These are phyloP conservation scores for Penicillium macrosclerotiorum DNA, from an alignment of 495 filamentous ascomycete genomes.

Conservation along the genomic window DNA sequence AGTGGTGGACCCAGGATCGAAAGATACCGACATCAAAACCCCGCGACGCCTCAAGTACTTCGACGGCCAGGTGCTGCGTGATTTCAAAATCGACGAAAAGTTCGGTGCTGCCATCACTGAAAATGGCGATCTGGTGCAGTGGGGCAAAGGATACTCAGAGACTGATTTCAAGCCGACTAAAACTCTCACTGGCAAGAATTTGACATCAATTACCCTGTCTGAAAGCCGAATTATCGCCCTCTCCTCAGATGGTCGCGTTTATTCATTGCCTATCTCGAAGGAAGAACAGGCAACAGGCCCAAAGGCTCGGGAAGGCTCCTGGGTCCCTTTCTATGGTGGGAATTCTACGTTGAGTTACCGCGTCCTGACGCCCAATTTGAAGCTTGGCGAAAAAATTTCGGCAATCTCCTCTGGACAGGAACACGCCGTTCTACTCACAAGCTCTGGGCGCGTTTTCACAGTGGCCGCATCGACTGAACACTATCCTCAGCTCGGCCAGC, in stretches of 20 bases:
- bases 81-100: slow-evolving; percentile 78
- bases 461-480: slow-evolving; percentile 72
- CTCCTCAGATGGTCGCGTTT: slow-evolving; percentile 73
- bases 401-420: slow-evolving; percentile 75
- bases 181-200: slow-evolving; percentile 79
- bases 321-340: slow-evolving; percentile 71
- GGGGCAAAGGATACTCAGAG: slow-evolving; percentile 75
- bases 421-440: slow-evolving; percentile 84
- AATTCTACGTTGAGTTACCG: slow-evolving; percentile 67
- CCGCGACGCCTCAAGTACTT: slow-evolving; percentile 81
- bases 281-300: slow-evolving; percentile 62
- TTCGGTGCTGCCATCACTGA: slow-evolving; percentile 89
- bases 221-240: slow-evolving; percentile 81
- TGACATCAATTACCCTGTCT: slow-evolving; percentile 70
- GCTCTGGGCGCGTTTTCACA: slow-evolving; percentile 79
- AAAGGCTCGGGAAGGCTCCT: slow-evolving; percentile 63
- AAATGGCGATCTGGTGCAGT: slow-evolving; percentile 86
- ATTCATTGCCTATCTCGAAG: slow-evolving; percentile 77
- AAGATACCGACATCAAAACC: slow-evolving; percentile 71
- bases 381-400: slow-evolving; percentile 71
- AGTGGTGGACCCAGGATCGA: slow-evolving; percentile 81
- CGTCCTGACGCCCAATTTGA: slow-evolving; percentile 62
- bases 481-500: slow-evolving; percentile 80
- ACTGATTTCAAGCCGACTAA: slow-evolving; percentile 55
- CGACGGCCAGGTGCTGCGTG: slow-evolving; percentile 77